Base-by-base conservation (phyloP, 345 rosid species). In the Salix koriyanagi region DNA sequence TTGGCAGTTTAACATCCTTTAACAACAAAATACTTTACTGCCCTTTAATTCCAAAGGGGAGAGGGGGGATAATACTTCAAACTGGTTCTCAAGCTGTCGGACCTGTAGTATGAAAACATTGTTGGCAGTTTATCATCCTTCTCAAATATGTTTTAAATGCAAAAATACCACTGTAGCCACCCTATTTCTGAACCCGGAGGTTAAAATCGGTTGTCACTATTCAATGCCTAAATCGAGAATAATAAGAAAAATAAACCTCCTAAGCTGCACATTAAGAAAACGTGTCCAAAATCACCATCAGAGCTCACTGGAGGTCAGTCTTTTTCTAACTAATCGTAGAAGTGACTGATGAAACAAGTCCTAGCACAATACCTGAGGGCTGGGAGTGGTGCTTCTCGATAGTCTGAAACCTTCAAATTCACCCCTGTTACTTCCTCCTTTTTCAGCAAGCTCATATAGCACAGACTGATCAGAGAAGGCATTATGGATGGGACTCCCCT, bases 311-410 rank as follows among this genome's bases (percentile, higher is more conserved):
- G 16, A 12, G 5, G 4, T 13, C 50, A 1, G 5, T 44, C 50
- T 44, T 44, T 44, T 44, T 12, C 50, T 13, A 13, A 13, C 16
- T 44, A 44, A 44, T 44, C 16, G 50, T 44, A 26, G 2, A 62
- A 64, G 70, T 37, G 71, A 68, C 30, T 64, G 6, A 41, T 9
- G 44, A 26, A 67, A 52, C 3, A 68, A 36, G 30, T 61, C 26
- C 10, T 73, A 69, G 42, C 28, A 50, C 7, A 58, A 21, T 74
- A 96, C 91, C 88, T 88, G 96, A 75, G 91, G 94, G 84, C 91
- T 92, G 26, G 95, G 91, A 75, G 91, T 88, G 42, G 82, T 65
- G 76, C 93, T 85, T 78, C 90, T 82, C 34, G 74, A 62, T 32
- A 67, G 48, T 60, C 82, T 76, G 25, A 86, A 86, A 6, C 92